Evolutionary conservation across 2,329 filamentous ascomycete species (phyloP), one percentile per base, ranked within the genome.

Genomic region (Claviceps purpurea): DNA sequence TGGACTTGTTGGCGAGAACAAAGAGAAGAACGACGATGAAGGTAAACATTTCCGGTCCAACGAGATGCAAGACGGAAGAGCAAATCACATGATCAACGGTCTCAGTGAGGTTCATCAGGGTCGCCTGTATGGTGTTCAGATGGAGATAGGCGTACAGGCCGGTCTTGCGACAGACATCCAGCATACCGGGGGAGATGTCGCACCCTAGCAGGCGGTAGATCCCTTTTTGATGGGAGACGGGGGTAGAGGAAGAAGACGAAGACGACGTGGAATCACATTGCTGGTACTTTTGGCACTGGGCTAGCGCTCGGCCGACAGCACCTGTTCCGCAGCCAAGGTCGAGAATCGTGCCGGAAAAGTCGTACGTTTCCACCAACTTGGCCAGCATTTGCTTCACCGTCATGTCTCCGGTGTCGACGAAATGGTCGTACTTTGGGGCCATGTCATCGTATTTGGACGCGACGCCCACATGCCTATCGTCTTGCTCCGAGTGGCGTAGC

Each of bases 281-380:
- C 24, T 14, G 43, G 47, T 7, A 26, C 26, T 48, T 48, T 6
- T 8, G 37, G 24, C 48, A 34, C 40, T 50, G 14, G 11, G 24
- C 39, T 16, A 50, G 24, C 14, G 30, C 30, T 7, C 26, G 44
- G 26, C 44, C 44, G 13, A 47, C 20, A 10, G 13, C 3, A 4
- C 49, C 49, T 24, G 49, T 50, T 20, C 49, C 49, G 18, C 49
- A 50, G 14, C 16, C 49, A 11, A 50, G 26, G 30, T 50, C 49
- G 7, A 50, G 24, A 11, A 45, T 30, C 16, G 40, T 50, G 5
- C 41, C 49, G 11, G 24, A 44, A 24, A 45, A 50, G 5, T 50
- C 49, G 14, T 39, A 50, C 13, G 16, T 11, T 4, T 44, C 40
- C 5, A 44, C 49, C 13, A 50, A 30, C 24, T 38, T 34, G 37